phyloP scores from a whole-genome alignment of 2,329 filamentous ascomycete genomes.

The Sclerotinia sclerotiorum region DNA sequence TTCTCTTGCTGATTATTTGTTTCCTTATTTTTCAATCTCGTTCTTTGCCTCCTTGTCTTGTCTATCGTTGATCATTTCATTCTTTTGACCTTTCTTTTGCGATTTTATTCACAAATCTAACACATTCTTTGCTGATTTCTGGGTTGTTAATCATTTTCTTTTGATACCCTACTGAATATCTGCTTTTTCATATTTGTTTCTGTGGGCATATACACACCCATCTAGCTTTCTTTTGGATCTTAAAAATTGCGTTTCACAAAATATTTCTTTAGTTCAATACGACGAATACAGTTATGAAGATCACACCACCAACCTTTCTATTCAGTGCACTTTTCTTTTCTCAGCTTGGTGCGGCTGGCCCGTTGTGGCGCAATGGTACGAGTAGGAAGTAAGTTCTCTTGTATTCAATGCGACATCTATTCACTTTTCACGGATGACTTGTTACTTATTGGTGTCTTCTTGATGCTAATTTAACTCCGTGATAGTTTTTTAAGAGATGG shows the following conservation, averaged over 20 bases:
- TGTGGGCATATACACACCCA: neutral
- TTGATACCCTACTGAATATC: neutral
- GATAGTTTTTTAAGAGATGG: neutral
- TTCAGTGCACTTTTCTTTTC: slow-evolving; percentile 1
- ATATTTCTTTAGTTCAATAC: neutral
- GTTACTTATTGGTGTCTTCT: too few relatives aligned
- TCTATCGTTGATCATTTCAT: slow-evolving; percentile 12
- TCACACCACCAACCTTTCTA: neutral
- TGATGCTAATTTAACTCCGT: neutral
- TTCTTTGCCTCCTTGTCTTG: slow-evolving; percentile 2
- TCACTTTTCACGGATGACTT: neutral
- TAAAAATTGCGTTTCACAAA: neutral
- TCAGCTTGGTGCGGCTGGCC: slow-evolving; percentile 7
- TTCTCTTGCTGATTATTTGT: slow-evolving; percentile 3
- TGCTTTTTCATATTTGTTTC: neutral
- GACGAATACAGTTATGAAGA: neutral
- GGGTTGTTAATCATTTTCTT: slow-evolving; percentile 2
- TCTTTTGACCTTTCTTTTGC: neutral
- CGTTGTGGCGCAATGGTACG: slow-evolving; percentile 14
- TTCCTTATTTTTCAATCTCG: slow-evolving; percentile 3
- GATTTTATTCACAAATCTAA: neutral
- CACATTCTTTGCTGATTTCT: neutral
- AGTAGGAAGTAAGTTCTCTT: slow-evolving; percentile 15
- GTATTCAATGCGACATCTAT: neutral
- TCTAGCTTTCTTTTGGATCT: neutral